These are phyloP conservation scores for Trametes meyenii DNA, from an alignment of 768 basidiomycete genomes.

Conservation along the genomic window DNA sequence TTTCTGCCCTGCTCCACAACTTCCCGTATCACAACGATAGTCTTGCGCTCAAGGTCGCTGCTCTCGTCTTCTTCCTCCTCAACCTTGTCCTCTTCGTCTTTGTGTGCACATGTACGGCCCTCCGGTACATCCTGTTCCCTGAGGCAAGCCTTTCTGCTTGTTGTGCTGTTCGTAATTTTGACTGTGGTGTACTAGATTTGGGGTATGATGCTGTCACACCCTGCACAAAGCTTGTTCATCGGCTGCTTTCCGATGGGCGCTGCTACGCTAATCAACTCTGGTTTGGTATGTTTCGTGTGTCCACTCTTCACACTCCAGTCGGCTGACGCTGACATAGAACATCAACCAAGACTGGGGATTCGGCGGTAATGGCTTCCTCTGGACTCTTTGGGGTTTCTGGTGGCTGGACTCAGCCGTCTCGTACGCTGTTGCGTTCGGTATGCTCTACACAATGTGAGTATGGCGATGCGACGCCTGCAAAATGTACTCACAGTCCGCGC, in stretches of 20 bases:
- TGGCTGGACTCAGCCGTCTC: slow-evolving; percentile 50
- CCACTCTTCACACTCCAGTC: background rate
- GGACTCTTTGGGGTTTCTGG: slow-evolving; percentile 52
- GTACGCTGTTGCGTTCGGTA: slow-evolving; percentile 48
- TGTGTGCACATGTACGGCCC: slow-evolving; percentile 31
- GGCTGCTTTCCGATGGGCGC: slow-evolving; percentile 50
- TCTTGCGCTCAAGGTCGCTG: slow-evolving; percentile 38
- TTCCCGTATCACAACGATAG: slow-evolving; percentile 46
- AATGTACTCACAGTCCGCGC: slow-evolving; percentile 2
- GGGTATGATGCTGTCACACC: slow-evolving; percentile 39
- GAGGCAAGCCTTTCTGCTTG: slow-evolving; percentile 22
- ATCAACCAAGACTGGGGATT: slow-evolving; percentile 40
- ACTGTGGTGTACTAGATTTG: slow-evolving; percentile 24
- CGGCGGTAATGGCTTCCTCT: slow-evolving; percentile 42
- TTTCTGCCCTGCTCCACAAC: slow-evolving; percentile 43
- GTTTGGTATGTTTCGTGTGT: slow-evolving; percentile 34
- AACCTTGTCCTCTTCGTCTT: slow-evolving; percentile 45
- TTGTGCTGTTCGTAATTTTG: background rate
- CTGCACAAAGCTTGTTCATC: slow-evolving; percentile 48
- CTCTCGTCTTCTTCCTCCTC: slow-evolving; percentile 42
- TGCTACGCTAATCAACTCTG: slow-evolving; percentile 46
- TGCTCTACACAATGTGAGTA: slow-evolving; percentile 52
- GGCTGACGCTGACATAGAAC: slow-evolving; percentile 25
- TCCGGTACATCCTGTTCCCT: slow-evolving; percentile 39
- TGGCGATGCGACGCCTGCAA: background rate